Evolutionary conservation across 2,329 filamentous ascomycete genomes (phyloP).

Genomic region (Cytospora schulzeri): DNA sequence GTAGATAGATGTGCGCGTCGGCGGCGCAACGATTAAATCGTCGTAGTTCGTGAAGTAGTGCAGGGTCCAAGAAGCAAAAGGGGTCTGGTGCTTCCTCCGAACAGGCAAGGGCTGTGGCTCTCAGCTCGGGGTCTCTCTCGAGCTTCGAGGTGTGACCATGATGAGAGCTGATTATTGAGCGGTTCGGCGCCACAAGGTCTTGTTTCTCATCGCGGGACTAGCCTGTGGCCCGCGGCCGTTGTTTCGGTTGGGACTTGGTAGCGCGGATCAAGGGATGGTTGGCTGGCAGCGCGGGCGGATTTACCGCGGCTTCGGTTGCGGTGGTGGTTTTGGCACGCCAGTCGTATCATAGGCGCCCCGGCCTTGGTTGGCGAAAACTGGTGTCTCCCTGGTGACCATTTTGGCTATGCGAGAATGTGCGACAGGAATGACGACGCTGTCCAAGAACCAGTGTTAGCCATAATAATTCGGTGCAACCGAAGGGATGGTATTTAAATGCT

Average conservation of each 20-base stretch:
- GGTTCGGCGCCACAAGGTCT: slow-evolving; percentile 22
- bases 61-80: slow-evolving; percentile 20
- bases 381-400: slow-evolving; percentile 39
- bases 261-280: slow-evolving; percentile 30
- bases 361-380: slow-evolving; percentile 38
- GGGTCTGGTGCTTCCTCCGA: slow-evolving; percentile 11
- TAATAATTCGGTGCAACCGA: neutral
- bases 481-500: neutral
- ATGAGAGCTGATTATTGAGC: slow-evolving; percentile 14
- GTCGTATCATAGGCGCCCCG: slow-evolving; percentile 43
- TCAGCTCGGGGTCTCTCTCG: slow-evolving; percentile 4
- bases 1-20: slow-evolving; percentile 17
- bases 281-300: neutral
- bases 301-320: slow-evolving; percentile 40
- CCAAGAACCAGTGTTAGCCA: slow-evolving; percentile 32
- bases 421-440: slow-evolving; percentile 21
- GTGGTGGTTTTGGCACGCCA: slow-evolving; percentile 41
- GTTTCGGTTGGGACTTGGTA: slow-evolving; percentile 26
- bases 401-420: slow-evolving; percentile 29
- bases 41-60: slow-evolving; percentile 20
- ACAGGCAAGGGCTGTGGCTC: slow-evolving; percentile 12
- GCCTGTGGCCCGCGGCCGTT: slow-evolving; percentile 18
- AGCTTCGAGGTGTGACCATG: slow-evolving; percentile 6
- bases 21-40: slow-evolving; percentile 26
- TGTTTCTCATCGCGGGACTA: slow-evolving; percentile 23